These are phyloP conservation scores for Notholithocarpus densiflorus DNA, from an alignment of 306 rosid species.

Conservation along the genomic window DNA sequence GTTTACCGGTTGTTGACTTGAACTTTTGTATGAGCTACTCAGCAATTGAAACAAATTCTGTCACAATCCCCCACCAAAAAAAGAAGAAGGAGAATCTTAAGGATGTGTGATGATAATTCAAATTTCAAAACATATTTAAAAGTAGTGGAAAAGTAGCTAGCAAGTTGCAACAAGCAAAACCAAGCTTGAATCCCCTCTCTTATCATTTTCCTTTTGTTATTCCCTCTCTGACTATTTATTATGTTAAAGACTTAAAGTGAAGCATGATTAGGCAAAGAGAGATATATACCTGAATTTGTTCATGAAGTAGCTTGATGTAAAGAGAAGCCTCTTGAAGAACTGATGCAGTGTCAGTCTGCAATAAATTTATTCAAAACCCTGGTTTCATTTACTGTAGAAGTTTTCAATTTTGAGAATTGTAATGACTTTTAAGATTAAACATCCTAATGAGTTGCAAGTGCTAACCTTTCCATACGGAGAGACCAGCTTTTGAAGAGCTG, in stretches of 20 bases:
- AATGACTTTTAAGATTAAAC: background rate
- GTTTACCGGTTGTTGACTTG: slow-evolving; percentile 28
- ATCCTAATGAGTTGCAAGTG: background rate
- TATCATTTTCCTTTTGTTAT: background rate
- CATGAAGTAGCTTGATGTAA: slow-evolving; percentile 60
- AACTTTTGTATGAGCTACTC: slow-evolving; percentile 29
- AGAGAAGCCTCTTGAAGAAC: slow-evolving; percentile 81
- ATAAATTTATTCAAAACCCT: slow-evolving; percentile 9
- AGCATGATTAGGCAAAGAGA: background rate
- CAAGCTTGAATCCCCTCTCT: too few relatives aligned
- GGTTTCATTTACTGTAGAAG: background rate
- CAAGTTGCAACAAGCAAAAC: background rate
- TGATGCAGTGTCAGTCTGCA: slow-evolving; percentile 76
- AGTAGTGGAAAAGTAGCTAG: background rate
- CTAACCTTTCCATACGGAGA: slow-evolving; percentile 85
- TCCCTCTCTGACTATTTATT: background rate
- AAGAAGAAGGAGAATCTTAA: background rate
- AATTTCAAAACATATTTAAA: background rate
- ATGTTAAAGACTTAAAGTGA: background rate
- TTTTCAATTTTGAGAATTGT: background rate
- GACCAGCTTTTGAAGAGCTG: slow-evolving; percentile 71
- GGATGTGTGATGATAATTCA: background rate
- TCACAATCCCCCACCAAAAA: background rate
- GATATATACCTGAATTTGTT: slow-evolving; percentile 51
- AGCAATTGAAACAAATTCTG: slow-evolving; percentile 35